Evolutionary conservation across 2,329 filamentous ascomycete species (phyloP), one percentile per base, ranked within the genome.

Genomic region (Calonectria naviculata): DNA sequence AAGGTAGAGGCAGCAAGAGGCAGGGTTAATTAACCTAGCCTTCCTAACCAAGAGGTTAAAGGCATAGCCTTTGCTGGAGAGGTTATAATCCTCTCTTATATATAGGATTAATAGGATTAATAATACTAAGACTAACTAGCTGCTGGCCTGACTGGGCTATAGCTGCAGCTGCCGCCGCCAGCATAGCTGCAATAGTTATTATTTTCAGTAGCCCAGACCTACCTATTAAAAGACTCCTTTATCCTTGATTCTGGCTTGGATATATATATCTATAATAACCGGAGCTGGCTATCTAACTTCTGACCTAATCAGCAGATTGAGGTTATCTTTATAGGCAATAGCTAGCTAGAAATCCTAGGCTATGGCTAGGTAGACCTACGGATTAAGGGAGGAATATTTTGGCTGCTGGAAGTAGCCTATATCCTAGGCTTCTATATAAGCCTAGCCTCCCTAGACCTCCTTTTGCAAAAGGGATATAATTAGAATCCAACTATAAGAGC

Each of bases 261-360:
- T n/a, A 67, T n/a, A 44, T n/a, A 67, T 19, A 67, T 67, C 21
- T 67, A n/a, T 38, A 62, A 68, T 31, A 68, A 62, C 44, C 44
- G 62, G 52, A 31, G 6, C 31, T 2, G 2, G 31, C 31, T 34
- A 34, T 6, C 6, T 34, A 34, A 34, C 10, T 34, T 34, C 31
- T 34, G 2, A 1, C 2, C 31, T 34, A 34, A 34, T 34, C 6
- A 2, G 31, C 1, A 34, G 10, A 1, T 7, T 1, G 26, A 68
- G 26, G 54, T 29, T 10, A 54, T 68, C 24, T 54, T 41, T 47
- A 8, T n/a, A 49, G 24, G 56, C 26, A 26, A 19, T 19, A 34
- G 34, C 34, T 13, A 62, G 5, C 42, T 68, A 2, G 26, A 62
- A 62, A 67, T 71, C 41, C 29, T 71, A 49, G 64, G 68, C 63